Evolutionary conservation across 495 filamentous ascomycete genomes (phyloP).

Genomic region (Aspergillus bridgeri): DNA sequence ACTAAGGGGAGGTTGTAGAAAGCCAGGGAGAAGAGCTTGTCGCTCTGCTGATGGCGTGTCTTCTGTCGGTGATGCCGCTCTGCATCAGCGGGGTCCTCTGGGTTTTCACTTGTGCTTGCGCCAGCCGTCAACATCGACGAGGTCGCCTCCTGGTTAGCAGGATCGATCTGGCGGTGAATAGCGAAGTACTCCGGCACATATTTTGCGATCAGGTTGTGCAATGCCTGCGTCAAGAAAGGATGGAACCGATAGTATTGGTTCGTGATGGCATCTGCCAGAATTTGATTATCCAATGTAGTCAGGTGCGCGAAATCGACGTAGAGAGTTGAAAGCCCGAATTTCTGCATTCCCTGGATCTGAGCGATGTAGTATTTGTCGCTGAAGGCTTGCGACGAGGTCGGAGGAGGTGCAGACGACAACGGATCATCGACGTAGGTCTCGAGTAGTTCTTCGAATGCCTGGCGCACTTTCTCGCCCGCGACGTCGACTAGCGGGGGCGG

Average conservation of each 20-base stretch:
- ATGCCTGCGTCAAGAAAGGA: conserved; percentile 82
- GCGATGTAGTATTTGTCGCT: conserved; percentile 96
- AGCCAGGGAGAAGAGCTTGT: conserved; percentile 90
- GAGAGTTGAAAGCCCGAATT: conserved; percentile 85
- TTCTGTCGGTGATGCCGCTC: conserved; percentile 44
- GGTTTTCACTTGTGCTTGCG: conserved; percentile 53
- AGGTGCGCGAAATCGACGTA: conserved; percentile 96
- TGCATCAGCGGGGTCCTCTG: conserved; percentile 53
- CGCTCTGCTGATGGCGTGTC: conserved; percentile 90
- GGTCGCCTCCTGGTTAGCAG: conserved; percentile 55
- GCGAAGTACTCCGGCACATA: conserved; percentile 93
- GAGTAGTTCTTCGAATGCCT: conserved; percentile 83
- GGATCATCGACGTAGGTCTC: conserved; percentile 82
- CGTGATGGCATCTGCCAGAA: conserved; percentile 77
- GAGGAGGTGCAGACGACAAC: conserved; percentile 64
- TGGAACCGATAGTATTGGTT: conserved; percentile 93
- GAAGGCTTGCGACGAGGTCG: conserved; percentile 62
- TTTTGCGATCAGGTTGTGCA: conserved; percentile 91
- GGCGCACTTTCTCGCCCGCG: conserved; percentile 79
- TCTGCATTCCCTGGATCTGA: conserved; percentile 85
- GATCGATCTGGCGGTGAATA: conserved; percentile 76
- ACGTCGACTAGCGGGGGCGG: conserved; percentile 84
- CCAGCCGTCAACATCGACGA: conserved; percentile 57
- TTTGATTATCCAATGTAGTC: conserved; percentile 62
- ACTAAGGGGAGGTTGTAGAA: conserved; percentile 98